Conservation (phyloP, 2,329 filamentous ascomycete species). For the Microdochium paspali region DNA sequence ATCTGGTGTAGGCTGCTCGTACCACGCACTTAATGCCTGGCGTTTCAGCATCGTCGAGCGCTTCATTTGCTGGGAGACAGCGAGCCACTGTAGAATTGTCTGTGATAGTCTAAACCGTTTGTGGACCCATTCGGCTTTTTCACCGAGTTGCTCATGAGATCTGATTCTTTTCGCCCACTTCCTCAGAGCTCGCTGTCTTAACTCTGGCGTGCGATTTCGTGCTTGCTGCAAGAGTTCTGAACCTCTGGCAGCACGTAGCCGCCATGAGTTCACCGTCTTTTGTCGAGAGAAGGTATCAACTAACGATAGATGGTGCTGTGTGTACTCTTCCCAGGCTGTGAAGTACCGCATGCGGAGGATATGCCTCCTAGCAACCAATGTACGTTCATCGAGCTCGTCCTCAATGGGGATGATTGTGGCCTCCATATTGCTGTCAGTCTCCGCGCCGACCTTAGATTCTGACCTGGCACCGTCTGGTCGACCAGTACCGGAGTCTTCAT, state of each 20-base stretch:
- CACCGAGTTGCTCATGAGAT: not conserved
- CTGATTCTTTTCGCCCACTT: constrained; percentile 1
- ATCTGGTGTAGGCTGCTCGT: constrained; percentile 2
- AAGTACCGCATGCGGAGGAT: constrained; percentile 23
- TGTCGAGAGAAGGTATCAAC: constrained; percentile 11
- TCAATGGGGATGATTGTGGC: constrained; percentile 1
- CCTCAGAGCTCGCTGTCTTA: not conserved
- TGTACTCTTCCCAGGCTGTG: constrained; percentile 19
- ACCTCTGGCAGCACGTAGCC: constrained; percentile 1
- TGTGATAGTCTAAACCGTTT: not conserved
- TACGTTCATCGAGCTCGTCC: constrained; percentile 16
- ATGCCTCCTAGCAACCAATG: constrained; percentile 19
- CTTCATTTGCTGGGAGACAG: constrained; percentile 1
- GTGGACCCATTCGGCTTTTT: not conserved
- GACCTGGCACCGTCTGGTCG: not conserved
- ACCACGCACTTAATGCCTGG: constrained; percentile 4
- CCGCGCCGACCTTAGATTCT: not conserved
- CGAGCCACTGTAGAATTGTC: constrained; percentile 5
- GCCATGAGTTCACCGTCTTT: constrained; percentile 5
- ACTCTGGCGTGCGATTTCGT: not conserved
- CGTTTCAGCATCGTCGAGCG: constrained; percentile 2
- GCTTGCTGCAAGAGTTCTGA: not conserved
- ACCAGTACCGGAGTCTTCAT: not conserved
- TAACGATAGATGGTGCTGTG: constrained; percentile 11
- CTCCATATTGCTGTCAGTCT: not conserved